Percentiles rank a stretch among this genome's conserved stretches.
phyloP scores from a whole-genome alignment of 306 rosid species.

The Ceratonia siliqua region DNA sequence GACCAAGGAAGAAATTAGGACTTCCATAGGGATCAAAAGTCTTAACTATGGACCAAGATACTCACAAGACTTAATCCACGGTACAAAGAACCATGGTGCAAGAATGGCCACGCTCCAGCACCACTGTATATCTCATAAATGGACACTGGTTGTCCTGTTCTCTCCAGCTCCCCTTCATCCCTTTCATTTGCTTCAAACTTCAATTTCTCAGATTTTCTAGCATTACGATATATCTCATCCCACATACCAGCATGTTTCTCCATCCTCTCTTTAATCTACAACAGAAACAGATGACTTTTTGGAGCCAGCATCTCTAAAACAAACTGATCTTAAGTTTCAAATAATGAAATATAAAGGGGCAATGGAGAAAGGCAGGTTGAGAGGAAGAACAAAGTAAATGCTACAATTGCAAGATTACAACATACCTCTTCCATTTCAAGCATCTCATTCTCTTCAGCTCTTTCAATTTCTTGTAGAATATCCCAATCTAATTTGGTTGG shows the following conservation, averaged over 20 bases:
- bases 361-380: background rate
- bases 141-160: constrained; percentile 87
- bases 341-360: background rate
- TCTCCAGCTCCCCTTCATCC: constrained; percentile 98
- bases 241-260: constrained; percentile 68
- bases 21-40: background rate
- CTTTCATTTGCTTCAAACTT: constrained; percentile 91
- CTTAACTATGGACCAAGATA: constrained; percentile 31
- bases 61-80: constrained; percentile 97
- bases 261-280: constrained; percentile 80
- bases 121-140: constrained; percentile 94
- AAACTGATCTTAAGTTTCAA: constrained; percentile 27
- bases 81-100: constrained; percentile 95
- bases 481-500: constrained; percentile 77
- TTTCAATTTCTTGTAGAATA: constrained; percentile 68
- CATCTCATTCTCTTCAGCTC: constrained; percentile 73
- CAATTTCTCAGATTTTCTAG: constrained; percentile 86
- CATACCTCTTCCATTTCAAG: constrained; percentile 88
- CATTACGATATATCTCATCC: constrained; percentile 87
- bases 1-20: background rate
- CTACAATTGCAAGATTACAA: constrained; percentile 34
- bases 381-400: constrained; percentile 25
- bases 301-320: constrained; percentile 32
- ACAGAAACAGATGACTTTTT: constrained; percentile 31
- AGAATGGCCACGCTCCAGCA: constrained; percentile 77